A percentile compares a stretch with the other conserved stretches of the same genome.
These are phyloP conservation scores for Cytospora mali DNA, from an alignment of 2,329 filamentous ascomycete genomes.

Conservation along the genomic window DNA sequence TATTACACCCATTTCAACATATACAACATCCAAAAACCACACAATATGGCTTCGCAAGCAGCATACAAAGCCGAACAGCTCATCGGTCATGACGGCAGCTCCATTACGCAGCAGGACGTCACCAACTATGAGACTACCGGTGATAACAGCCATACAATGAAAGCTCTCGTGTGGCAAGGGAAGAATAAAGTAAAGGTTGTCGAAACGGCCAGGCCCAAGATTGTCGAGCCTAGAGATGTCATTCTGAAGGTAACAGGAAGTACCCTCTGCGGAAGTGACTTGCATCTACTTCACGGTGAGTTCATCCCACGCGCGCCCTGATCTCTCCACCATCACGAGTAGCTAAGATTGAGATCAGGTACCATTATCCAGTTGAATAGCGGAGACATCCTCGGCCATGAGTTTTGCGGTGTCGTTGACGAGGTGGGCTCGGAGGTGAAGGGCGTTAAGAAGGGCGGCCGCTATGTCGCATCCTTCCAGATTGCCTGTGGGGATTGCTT, in stretches of 20 bases:
- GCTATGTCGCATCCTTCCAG: constrained; percentile 85
- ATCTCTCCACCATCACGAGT: not conserved
- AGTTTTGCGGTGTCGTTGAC: constrained; percentile 61
- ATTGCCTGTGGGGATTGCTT: constrained; percentile 75
- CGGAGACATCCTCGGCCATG: constrained; percentile 68
- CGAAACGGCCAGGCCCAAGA: constrained; percentile 68
- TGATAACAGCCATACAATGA: constrained; percentile 67
- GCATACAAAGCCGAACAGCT: constrained; percentile 68
- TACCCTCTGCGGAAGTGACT: constrained; percentile 61
- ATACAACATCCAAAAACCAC: not conserved
- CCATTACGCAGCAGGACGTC: constrained; percentile 69
- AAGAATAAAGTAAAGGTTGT: constrained; percentile 77
- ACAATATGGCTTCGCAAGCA: constrained; percentile 63
- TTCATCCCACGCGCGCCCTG: not conserved
- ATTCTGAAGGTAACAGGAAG: constrained; percentile 76
- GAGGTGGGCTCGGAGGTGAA: constrained; percentile 57
- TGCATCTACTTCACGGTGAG: constrained; percentile 58
- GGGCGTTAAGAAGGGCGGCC: constrained; percentile 59
- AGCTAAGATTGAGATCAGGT: constrained; percentile 30
- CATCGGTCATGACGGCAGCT: constrained; percentile 68
- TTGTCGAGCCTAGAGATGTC: constrained; percentile 75
- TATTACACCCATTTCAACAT: no score
- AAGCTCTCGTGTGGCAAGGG: constrained; percentile 79
- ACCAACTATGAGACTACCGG: constrained; percentile 56
- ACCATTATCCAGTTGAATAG: constrained; percentile 60